These are phyloP conservation scores for Phytophthora citrophthora DNA, from an alignment of 352 stramenopile species.

Conservation along the genomic window DNA sequence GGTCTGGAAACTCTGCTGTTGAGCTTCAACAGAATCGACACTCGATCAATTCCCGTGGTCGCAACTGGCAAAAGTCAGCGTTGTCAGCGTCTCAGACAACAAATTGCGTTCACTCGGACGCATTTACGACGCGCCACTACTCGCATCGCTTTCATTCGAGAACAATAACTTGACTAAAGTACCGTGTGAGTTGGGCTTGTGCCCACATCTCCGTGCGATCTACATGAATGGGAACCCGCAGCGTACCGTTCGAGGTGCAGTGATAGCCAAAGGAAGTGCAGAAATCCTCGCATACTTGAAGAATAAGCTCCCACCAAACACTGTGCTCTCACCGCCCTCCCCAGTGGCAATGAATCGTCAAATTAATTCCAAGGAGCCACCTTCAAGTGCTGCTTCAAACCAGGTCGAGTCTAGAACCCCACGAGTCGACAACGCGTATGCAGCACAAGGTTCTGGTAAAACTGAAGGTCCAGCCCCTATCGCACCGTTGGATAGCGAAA, in stretches of 20 bases:
- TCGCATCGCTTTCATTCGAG: conserved; percentile 82
- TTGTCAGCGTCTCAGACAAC: conserved; percentile 84
- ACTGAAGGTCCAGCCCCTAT: conserved; percentile 19
- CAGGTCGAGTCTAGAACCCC: conserved; percentile 7
- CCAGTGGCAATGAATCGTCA: conserved; percentile 16
- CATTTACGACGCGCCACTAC: conserved; percentile 61
- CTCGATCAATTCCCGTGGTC: conserved; percentile 71
- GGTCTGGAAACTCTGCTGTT: conserved; percentile 70
- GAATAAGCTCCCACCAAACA: conserved; percentile 70
- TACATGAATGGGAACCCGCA: conserved; percentile 90
- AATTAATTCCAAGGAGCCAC: conserved; percentile 5
- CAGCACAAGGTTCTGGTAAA: conserved; percentile 14
- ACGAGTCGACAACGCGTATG: conserved; percentile 13
- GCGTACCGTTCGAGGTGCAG: conserved; percentile 69
- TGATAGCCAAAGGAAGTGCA: conserved; percentile 80
- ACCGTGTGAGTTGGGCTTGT: conserved; percentile 71
- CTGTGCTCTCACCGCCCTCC: conserved; percentile 33
- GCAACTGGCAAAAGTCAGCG: conserved; percentile 45
- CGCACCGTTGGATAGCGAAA: conserved; percentile 22
- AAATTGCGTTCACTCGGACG: conserved; percentile 67
- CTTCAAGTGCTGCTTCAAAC: conserved; percentile 8
- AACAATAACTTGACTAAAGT: conserved; percentile 83
- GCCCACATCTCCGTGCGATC: conserved; percentile 64
- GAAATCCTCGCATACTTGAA: conserved; percentile 82
- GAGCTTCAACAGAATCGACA: conserved; percentile 76